phyloP scores from a whole-genome alignment of 371 early-diverging fungal species.

The Gilbertella persicaria region DNA sequence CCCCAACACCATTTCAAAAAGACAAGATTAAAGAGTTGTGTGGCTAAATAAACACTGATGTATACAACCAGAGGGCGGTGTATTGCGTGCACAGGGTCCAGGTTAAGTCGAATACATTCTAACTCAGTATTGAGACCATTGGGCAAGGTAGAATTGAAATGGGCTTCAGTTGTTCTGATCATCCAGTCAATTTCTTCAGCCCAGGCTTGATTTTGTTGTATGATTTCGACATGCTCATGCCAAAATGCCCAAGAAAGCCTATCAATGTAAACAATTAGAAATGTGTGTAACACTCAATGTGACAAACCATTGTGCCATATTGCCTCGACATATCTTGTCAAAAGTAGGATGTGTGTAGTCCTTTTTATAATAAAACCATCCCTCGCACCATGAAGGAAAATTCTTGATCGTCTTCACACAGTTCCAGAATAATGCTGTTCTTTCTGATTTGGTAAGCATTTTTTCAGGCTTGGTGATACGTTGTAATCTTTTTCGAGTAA shows the following conservation, averaged over 20 bases:
- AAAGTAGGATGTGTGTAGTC: constrained; percentile 37
- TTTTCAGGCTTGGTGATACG: constrained; percentile 11
- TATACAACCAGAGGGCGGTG: constrained; percentile 66
- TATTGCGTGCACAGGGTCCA: constrained; percentile 63
- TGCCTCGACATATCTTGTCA: constrained; percentile 48
- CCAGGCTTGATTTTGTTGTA: constrained; percentile 30
- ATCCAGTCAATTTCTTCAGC: constrained; percentile 52
- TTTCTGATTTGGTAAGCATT: constrained; percentile 25
- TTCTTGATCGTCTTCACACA: constrained; percentile 42
- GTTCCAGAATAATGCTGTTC: constrained; percentile 42
- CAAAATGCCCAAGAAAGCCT: constrained; percentile 65
- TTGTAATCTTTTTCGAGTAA: constrained; percentile 33
- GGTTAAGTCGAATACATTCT: constrained; percentile 57
- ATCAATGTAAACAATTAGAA: constrained; percentile 1
- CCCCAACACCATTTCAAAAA: constrained; percentile 26
- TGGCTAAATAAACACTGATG: constrained; percentile 32
- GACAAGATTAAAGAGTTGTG: constrained; percentile 26
- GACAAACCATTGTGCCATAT: constrained; percentile 51
- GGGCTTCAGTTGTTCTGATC: constrained; percentile 43
- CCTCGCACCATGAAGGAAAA: constrained; percentile 46
- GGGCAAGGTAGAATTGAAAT: constrained; percentile 44
- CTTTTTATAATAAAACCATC: constrained; percentile 54
- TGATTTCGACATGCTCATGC: constrained; percentile 44
- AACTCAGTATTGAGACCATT: constrained; percentile 55
- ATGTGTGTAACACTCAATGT: neutral